Evolutionary conservation across 768 basidiomycete species (phyloP), one percentile per base, ranked within the genome.

Genomic region (Pseudohyphozyma bogoriensis): DNA sequence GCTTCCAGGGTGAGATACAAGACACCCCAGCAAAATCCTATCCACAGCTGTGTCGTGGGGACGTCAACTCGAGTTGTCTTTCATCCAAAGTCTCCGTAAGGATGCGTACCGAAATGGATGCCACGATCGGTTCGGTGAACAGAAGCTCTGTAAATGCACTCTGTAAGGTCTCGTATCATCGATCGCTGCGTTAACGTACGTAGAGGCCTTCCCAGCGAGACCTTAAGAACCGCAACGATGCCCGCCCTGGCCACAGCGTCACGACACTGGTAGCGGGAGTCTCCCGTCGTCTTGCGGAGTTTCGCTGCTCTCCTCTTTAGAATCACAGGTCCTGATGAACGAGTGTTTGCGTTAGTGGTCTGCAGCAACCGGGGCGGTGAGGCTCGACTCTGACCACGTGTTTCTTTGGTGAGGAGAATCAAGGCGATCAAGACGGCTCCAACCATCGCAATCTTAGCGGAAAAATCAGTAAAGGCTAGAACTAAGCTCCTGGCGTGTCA

Each of bases 61-160:
- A n/a, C n/a, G n/a, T n/a, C n/a, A n/a, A n/a, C n/a, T n/a, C n/a
- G n/a, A n/a, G n/a, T n/a, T n/a, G n/a, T n/a, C n/a, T n/a, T n/a
- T n/a, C n/a, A n/a, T n/a, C n/a, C n/a, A n/a, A n/a, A n/a, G n/a
- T n/a, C n/a, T n/a, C n/a, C n/a, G n/a, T n/a, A n/a, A n/a, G n/a
- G n/a, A n/a, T n/a, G n/a, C n/a, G n/a, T n/a, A n/a, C n/a, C 3
- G 71, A 70, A 52, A 89, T 85, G 64, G 81, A 82, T 0, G 79
- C 72, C 12, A 89, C 86, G 31, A 83, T 78, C 0, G 84, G 85
- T 69, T 89, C 89, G 0, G 84, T 84, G 26, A 80, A 60, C 60
- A 86, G 73, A 26, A 87, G 73, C 57, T 80, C 85, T 86, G 61
- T 9, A 37, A 26, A 42, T 45, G 11, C 42, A 46, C 20, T n/a